Evolutionary conservation across 768 basidiomycete genomes (phyloP), one percentile per base, ranked within the genome.

Genomic region (Naganishia randhawae): DNA sequence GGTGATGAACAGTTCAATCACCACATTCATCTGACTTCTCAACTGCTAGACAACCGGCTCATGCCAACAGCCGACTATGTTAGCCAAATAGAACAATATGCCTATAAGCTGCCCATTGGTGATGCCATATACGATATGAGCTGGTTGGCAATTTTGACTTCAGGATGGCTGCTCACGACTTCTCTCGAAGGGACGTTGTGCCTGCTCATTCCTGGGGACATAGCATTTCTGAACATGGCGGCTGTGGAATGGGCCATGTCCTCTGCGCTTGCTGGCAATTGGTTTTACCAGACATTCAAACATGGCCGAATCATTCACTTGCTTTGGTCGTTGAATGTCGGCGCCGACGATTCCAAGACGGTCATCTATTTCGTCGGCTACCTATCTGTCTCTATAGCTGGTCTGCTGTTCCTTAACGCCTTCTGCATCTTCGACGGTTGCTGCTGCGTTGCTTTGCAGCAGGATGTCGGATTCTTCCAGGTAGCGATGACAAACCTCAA

Each of bases 381-480:
- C 25, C 19, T 61, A 1, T 41, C 19, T 22, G 25, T 61, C n/a
- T 61, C 37, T 25, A 29, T 61, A n/a, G 29, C 57, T 14, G 57
- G 57, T 11, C 1, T 61, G 57, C 57, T 61, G n/a, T 61, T 61
- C 57, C 57, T 61, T 39, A 61, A 61, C 37, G 57, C 37, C 3
- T 35, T 35, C 14, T 61, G 57, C 37, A 61, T 39, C 19, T 61
- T 61, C n/a, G 35, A 61, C 8, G 57, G 35, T 9, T 37, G 35
- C 29, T 61, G 39, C 16, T 25, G 22, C 35, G 39, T 39, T 2
- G 39, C 27, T 5, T 8, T 61, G 57, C 37, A 61, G 16, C 57
- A 39, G 11, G 57, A 61, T 22, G 57, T 41, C 37, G 37, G 57
- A 25, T 5, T 61, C 5, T 39, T 19, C 37, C 37, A 61, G 4